These are phyloP conservation scores for Wickerhamiella nectarea DNA, from an alignment of 805 yeast genomes.

Conservation along the genomic window DNA sequence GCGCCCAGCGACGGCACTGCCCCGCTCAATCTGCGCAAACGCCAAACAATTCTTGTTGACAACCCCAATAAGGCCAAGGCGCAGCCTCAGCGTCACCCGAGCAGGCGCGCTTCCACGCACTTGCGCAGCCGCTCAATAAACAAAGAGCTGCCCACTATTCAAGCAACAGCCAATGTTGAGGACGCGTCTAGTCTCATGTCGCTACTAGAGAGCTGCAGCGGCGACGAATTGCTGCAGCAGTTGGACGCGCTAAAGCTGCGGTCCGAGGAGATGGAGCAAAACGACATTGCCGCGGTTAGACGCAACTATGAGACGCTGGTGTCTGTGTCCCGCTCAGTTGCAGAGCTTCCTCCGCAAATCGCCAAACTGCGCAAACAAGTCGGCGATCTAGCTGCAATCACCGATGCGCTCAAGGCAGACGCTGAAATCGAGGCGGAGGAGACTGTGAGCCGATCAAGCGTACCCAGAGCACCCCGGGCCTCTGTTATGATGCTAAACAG, in stretches of 20 bases:
- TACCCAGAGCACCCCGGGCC: slow-evolving; percentile 38
- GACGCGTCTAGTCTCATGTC: not conserved
- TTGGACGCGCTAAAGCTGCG: slow-evolving; percentile 15
- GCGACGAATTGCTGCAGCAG: slow-evolving; percentile 13
- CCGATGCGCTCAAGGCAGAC: slow-evolving; percentile 44
- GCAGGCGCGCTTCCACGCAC: slow-evolving; percentile 5
- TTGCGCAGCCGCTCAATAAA: not conserved
- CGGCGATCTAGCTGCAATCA: slow-evolving; percentile 43
- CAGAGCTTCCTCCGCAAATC: slow-evolving; percentile 50
- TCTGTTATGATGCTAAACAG: slow-evolving; percentile 61
- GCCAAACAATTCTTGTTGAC: slow-evolving; percentile 8
- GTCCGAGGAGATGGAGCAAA: slow-evolving; percentile 12
- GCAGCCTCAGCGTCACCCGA: not conserved
- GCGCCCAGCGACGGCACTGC: not conserved
- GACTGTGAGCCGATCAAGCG: slow-evolving; percentile 19
- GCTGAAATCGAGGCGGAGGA: slow-evolving; percentile 31
- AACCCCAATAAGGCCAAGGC: not conserved
- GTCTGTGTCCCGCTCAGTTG: slow-evolving; percentile 36
- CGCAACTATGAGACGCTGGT: slow-evolving; percentile 24
- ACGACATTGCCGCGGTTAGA: slow-evolving; percentile 21
- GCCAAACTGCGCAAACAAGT: slow-evolving; percentile 47
- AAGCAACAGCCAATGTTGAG: not conserved
- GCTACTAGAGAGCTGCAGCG: not conserved
- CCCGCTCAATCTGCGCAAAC: slow-evolving; percentile 7
- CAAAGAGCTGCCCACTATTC: not conserved